Percentiles rank a stretch among this genome's conserved stretches.
phyloP scores from a whole-genome alignment of 2,329 filamentous ascomycete species.

The Trichophyton verrucosum region DNA sequence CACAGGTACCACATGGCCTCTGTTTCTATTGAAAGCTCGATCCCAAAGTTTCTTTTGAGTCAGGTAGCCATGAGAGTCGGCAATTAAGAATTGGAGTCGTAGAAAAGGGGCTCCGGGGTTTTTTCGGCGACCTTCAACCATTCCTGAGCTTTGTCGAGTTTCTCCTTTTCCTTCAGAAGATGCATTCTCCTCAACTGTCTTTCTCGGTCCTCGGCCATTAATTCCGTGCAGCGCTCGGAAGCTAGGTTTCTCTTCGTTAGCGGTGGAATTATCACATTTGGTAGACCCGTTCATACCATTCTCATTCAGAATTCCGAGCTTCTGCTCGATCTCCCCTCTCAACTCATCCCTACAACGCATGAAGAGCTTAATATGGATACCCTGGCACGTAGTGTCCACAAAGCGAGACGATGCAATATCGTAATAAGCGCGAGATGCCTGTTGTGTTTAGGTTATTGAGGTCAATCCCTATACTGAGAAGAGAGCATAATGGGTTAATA shows the following conservation, averaged over 20 bases:
- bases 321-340: constrained; percentile 19
- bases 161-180: constrained; percentile 23
- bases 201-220: constrained; percentile 29
- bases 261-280: background rate
- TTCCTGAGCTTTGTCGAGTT: constrained; percentile 24
- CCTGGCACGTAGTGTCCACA: constrained; percentile 29
- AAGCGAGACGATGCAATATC: constrained; percentile 29
- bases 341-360: constrained; percentile 25
- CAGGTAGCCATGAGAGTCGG: background rate
- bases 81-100: background rate
- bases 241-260: constrained; percentile 15
- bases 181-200: constrained; percentile 22
- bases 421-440: constrained; percentile 30
- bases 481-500: background rate
- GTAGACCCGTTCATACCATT: constrained; percentile 20
- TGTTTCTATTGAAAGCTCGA: background rate
- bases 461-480: too few relatives aligned
- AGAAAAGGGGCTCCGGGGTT: constrained; percentile 1
- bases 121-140: constrained; percentile 12
- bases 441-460: background rate
- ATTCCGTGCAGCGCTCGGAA: constrained; percentile 22
- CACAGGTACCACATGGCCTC: too few relatives aligned
- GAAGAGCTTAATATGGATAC: constrained; percentile 26
- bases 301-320: constrained; percentile 20
- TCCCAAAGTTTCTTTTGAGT: too few relatives aligned